phyloP scores from a whole-genome alignment of 768 basidiomycete genomes.

The Phlegmacium glaucopus region DNA sequence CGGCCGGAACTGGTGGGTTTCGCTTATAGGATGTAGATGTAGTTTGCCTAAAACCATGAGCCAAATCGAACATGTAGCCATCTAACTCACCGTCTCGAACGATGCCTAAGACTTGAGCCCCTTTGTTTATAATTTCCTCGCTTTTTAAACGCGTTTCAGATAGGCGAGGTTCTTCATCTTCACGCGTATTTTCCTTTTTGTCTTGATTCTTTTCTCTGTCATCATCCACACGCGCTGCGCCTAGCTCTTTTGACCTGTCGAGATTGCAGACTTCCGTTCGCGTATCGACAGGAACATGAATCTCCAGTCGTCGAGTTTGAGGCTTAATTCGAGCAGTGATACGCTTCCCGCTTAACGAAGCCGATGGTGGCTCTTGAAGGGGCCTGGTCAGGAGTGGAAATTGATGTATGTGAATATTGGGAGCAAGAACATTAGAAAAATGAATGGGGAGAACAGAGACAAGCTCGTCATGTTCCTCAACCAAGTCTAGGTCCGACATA shows the following conservation, averaged over 20 bases:
- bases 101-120: conserved; percentile 73
- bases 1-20: conserved; percentile 81
- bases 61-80: not conserved
- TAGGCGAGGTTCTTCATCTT: conserved; percentile 55
- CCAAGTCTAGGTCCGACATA: conserved; percentile 17
- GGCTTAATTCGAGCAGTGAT: conserved; percentile 75
- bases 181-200: conserved; percentile 39
- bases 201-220: conserved; percentile 79
- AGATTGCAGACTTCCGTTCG: conserved; percentile 78
- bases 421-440: conserved; percentile 56
- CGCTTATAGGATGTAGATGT: conserved; percentile 73
- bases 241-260: conserved; percentile 66
- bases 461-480: conserved; percentile 52
- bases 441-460: conserved; percentile 70
- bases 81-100: conserved; percentile 59
- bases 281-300: conserved; percentile 80
- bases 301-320: conserved; percentile 57
- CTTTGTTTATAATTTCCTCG: conserved; percentile 64
- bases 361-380: conserved; percentile 75
- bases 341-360: conserved; percentile 66
- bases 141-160: conserved; percentile 70
- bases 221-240: conserved; percentile 63
- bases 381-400: conserved; percentile 75
- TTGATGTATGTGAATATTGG: conserved; percentile 75
- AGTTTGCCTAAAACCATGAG: conserved; percentile 48